Percentiles rank a stretch among this genome's conserved stretches.
These are phyloP conservation scores for Zizania palustris DNA, from an alignment of 202 grass and related monocot species.

Conservation along the genomic window DNA sequence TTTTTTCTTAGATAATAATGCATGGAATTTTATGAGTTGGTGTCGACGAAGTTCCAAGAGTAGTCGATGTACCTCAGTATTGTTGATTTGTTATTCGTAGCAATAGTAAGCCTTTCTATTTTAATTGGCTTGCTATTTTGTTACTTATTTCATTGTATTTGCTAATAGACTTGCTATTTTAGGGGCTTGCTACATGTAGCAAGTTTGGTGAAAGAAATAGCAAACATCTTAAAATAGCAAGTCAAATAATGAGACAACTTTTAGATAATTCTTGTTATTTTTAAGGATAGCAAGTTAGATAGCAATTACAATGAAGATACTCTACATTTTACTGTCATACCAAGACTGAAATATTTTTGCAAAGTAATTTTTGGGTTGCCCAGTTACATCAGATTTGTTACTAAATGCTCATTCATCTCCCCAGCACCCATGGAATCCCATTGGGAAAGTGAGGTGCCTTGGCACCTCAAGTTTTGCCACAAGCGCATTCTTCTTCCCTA, in stretches of 20 bases:
- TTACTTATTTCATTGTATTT: too few species aligned
- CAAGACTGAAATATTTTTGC: neutral
- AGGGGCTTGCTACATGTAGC: too few species aligned
- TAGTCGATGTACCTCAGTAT: neutral
- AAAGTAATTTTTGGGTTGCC: neutral
- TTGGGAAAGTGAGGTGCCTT: conserved; percentile 71
- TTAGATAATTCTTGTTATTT: too few species aligned
- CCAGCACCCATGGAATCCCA: conserved; percentile 96
- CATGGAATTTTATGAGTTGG: neutral
- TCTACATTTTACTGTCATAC: conserved; percentile 7
- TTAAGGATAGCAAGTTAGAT: too few species aligned
- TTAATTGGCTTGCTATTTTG: too few species aligned
- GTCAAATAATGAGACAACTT: too few species aligned
- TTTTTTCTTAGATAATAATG: neutral
- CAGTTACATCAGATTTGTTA: neutral
- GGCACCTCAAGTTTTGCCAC: conserved; percentile 83
- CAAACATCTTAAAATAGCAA: too few species aligned
- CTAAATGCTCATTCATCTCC: conserved; percentile 43
- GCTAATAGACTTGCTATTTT: too few species aligned
- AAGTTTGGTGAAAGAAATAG: too few species aligned
- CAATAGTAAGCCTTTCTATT: too few species aligned
- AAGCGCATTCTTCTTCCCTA: conserved; percentile 56
- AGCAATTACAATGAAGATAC: neutral
- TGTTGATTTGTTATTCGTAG: too few species aligned
- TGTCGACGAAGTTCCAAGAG: conserved; percentile 6